Evolutionary conservation across 2,329 filamentous ascomycete species (phyloP).

Genomic region (Parascedosporium putredinis): DNA sequence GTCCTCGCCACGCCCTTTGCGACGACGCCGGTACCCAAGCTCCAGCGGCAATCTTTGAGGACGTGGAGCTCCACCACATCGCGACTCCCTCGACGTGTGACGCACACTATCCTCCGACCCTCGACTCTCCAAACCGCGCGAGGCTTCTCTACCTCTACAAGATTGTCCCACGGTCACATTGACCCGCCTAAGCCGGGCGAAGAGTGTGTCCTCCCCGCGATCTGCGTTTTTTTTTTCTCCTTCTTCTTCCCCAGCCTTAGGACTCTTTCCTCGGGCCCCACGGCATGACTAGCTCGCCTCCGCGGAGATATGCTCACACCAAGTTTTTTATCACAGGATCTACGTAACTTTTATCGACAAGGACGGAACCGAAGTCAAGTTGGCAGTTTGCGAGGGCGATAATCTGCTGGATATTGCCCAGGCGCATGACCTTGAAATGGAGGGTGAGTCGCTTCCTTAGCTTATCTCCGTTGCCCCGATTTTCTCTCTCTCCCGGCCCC

Average conservation of each 20-base stretch:
- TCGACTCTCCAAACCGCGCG: background rate
- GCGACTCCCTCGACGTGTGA: background rate
- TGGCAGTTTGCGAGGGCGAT: conserved; percentile 75
- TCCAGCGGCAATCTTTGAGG: background rate
- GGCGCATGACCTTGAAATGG: conserved; percentile 93
- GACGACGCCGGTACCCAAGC: background rate
- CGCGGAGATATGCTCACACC: background rate
- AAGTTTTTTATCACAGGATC: conserved; percentile 53
- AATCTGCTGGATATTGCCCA: conserved; percentile 94
- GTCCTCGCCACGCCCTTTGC: background rate
- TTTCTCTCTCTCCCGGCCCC: background rate
- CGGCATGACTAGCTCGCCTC: too few species aligned
- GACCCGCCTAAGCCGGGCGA: conserved; percentile 79
- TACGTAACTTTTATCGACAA: conserved; percentile 92
- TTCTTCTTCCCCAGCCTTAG: too few species aligned
- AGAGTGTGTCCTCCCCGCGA: conserved; percentile 51
- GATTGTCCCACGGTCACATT: conserved; percentile 63
- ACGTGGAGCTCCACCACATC: background rate
- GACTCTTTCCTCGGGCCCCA: too few species aligned
- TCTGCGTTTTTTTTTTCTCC: too few species aligned
- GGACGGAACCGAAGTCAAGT: conserved; percentile 63
- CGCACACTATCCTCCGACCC: background rate
- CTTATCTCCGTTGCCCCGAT: background rate
- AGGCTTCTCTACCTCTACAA: background rate
- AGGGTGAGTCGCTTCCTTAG: conserved; percentile 43